These are phyloP conservation scores for Mortierella sp. DNA, from an alignment of 371 early-diverging fungal species.

Conservation along the genomic window DNA sequence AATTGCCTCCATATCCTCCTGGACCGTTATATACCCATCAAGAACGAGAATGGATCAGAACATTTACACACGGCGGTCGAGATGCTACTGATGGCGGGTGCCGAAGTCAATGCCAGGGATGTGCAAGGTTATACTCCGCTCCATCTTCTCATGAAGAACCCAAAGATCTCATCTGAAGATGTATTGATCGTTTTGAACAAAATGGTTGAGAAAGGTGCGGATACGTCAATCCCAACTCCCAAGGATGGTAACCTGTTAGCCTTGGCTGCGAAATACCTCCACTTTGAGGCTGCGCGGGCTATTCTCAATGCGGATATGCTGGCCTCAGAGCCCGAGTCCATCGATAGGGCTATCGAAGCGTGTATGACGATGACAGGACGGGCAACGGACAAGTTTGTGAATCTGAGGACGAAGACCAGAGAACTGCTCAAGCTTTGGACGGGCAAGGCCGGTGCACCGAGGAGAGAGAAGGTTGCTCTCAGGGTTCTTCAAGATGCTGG, in stretches of 20 bases:
- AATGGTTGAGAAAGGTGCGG: conserved; percentile 48
- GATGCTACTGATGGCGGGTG: conserved; percentile 30
- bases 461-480: conserved; percentile 41
- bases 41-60: conserved; percentile 44
- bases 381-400: conserved; percentile 53
- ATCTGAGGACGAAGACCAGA: conserved; percentile 48
- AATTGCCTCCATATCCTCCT: conserved; percentile 48
- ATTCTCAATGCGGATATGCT: conserved; percentile 34
- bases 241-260: conserved; percentile 47
- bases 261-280: conserved; percentile 51
- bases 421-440: conserved; percentile 54
- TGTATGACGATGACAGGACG: conserved; percentile 56
- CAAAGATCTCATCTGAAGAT: conserved; percentile 51
- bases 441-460: conserved; percentile 29
- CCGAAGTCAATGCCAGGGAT: conserved; percentile 41
- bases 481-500: conserved; percentile 44
- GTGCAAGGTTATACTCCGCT: conserved; percentile 39
- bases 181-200: conserved; percentile 35
- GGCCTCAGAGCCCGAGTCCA: conserved; percentile 52
- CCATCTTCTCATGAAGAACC: conserved; percentile 48
- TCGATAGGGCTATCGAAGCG: conserved; percentile 43
- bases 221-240: conserved; percentile 32
- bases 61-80: conserved; percentile 42
- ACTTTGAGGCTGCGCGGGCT: conserved; percentile 40
- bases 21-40: conserved; percentile 49